These are phyloP conservation scores for Jatropha curcas DNA, from an alignment of 345 rosid genomes.

Conservation along the genomic window DNA sequence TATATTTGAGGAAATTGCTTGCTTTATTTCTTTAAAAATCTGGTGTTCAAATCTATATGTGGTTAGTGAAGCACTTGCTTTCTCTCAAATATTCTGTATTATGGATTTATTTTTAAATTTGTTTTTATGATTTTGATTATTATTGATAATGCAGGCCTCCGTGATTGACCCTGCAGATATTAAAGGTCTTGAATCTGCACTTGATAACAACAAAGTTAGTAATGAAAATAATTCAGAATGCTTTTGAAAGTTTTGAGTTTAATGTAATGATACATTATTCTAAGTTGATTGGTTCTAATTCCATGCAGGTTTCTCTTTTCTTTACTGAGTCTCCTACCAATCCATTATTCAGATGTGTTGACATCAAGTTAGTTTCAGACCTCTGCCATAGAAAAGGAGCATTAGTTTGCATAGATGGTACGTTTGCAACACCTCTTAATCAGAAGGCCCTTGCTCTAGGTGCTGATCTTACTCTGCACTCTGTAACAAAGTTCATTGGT, in stretches of 20 bases:
- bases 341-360: conserved; percentile 95
- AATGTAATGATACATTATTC: background rate
- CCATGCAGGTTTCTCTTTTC: conserved; percentile 79
- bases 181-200: conserved; percentile 70
- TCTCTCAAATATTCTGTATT: background rate
- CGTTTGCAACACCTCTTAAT: conserved; percentile 97
- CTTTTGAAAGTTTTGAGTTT: conserved; percentile 1
- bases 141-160: conserved; percentile 62
- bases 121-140: background rate
- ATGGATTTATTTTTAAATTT: background rate
- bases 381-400: conserved; percentile 90
- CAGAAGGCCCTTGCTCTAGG: conserved; percentile 95
- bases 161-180: conserved; percentile 97
- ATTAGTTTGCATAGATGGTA: conserved; percentile 95
- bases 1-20: background rate
- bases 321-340: conserved; percentile 96
- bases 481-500: conserved; percentile 87
- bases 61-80: background rate
- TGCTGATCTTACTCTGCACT: conserved; percentile 93
- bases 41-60: background rate
- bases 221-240: conserved; percentile 2
- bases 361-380: conserved; percentile 78
- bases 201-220: conserved; percentile 68
- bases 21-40: background rate
- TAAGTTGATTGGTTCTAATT: conserved; percentile 23